Percentiles rank a stretch among this genome's conserved stretches.
phyloP scores from a whole-genome alignment of 768 basidiomycete genomes.

The Leccinellum albellum region DNA sequence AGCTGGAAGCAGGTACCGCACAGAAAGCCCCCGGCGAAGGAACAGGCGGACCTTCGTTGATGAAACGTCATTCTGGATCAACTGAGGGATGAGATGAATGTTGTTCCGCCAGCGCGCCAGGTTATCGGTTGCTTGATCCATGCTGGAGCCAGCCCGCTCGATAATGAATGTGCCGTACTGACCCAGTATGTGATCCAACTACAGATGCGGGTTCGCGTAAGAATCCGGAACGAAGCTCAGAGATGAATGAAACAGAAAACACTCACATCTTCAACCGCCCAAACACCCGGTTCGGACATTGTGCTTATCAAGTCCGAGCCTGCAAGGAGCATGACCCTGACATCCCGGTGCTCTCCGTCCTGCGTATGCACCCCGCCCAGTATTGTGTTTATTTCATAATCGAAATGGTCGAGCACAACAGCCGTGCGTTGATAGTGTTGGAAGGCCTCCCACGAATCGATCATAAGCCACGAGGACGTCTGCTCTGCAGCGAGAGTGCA shows the following conservation, averaged over 20 bases:
- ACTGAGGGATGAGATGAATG: slow-evolving; percentile 87
- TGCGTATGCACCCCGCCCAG: slow-evolving; percentile 73
- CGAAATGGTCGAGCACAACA: slow-evolving; percentile 95
- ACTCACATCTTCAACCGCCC: slow-evolving; percentile 91
- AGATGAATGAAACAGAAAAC: slow-evolving; percentile 1
- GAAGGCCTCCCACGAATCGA: slow-evolving; percentile 96
- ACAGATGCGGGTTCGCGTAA: slow-evolving; percentile 11
- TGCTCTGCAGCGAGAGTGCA: slow-evolving; percentile 87
- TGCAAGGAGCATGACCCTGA: slow-evolving; percentile 90
- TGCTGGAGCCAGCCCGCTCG: slow-evolving; percentile 90
- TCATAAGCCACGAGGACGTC: slow-evolving; percentile 93
- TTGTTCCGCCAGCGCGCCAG: slow-evolving; percentile 77
- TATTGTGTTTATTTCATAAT: slow-evolving; percentile 86
- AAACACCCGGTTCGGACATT: slow-evolving; percentile 98
- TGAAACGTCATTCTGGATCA: slow-evolving; percentile 96
- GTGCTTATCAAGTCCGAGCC: slow-evolving; percentile 98
- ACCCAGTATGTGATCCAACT: slow-evolving; percentile 96
- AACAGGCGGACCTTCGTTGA: slow-evolving; percentile 89
- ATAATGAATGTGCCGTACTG: slow-evolving; percentile 93
- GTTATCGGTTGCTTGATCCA: slow-evolving; percentile 76
- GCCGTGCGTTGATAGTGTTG: slow-evolving; percentile 95
- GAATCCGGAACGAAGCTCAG: slow-evolving; percentile 7
- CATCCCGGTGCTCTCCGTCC: slow-evolving; percentile 70
- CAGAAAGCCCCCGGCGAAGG: slow-evolving; percentile 73
- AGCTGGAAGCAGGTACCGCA: slow-evolving; percentile 87